Conservation (phyloP, 2,329 filamentous ascomycete genomes). For the Nemania diffusa region DNA sequence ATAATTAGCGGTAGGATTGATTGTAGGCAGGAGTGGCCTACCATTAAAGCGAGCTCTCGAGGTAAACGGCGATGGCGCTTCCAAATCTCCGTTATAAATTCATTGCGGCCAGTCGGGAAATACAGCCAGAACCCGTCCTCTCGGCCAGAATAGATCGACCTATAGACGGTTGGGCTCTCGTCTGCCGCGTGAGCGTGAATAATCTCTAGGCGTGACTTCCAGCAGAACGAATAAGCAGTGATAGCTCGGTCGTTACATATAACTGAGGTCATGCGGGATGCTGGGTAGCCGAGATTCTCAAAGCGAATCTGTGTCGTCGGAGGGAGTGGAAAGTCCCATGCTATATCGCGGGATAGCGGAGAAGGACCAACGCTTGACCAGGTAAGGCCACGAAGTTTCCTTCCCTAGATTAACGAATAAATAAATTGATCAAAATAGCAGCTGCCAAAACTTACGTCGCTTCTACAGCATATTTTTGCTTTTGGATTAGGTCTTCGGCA, state of each 20-base stretch:
- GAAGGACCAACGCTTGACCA: neutral
- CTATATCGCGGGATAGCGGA: neutral
- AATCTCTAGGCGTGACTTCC: neutral
- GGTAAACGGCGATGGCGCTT: neutral
- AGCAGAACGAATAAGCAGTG: constrained; percentile 8
- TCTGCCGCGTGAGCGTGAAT: neutral
- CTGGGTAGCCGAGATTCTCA: neutral
- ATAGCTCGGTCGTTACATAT: constrained; percentile 6
- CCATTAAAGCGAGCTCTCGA: neutral
- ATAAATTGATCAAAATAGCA: neutral
- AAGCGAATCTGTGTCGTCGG: neutral
- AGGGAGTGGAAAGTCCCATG: neutral
- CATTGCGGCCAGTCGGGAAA: neutral
- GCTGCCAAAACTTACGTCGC: neutral
- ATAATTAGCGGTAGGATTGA: neutral
- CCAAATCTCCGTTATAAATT: constrained; percentile 13
- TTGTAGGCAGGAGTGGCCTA: neutral
- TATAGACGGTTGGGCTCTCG: neutral
- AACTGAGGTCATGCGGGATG: constrained; percentile 1
- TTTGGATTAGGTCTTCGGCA: too few relatives aligned
- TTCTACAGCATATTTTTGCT: neutral
- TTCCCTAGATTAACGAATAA: neutral
- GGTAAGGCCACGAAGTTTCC: neutral
- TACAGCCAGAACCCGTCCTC: neutral
- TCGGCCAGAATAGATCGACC: neutral